Base-by-base conservation (phyloP, 495 filamentous ascomycete species). In the Penicillium verhagenii region DNA sequence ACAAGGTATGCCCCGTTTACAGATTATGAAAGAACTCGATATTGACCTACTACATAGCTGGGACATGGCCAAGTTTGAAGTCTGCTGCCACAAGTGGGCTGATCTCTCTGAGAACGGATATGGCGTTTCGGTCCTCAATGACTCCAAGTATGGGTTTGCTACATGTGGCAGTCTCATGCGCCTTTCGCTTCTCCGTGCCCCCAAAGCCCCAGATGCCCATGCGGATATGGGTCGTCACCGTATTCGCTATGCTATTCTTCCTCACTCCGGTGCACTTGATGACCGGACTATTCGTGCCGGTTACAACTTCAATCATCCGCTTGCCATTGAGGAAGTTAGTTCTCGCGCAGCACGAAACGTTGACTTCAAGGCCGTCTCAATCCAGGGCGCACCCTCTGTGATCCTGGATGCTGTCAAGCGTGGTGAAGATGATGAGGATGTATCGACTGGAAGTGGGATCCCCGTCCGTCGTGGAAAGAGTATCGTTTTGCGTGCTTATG, bases 31-130 rank as follows among this genome's bases (percentile, higher is more conserved):
- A n/a, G n/a, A n/a, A n/a, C 1, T 24, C 1, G 7, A 14, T 28
- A 60, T 64, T 64, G 45, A 62, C 31, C 0, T 48, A 1, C 9
- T 50, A n/a, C n/a, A 3, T 33, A 88, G 82, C 67, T 98, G 94
- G 94, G 94, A 98, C 61, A 96, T 96, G 93, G 94, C 94, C 61
- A 96, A 96, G 64, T 98, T 98, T 61, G 94, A 98, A 75, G 94
- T 98, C 39, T 96, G 92, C 82, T 92, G 89, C 70, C 94, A 98
- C 75, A 93, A 90, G 69, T 98, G 89, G 79, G 94, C 94, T n/a
- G 94, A 97, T 70, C 79, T 98, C 49, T 96, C 90, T 4, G 94
- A 98, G 67, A 75, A 91, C 65, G 86, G 85, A 29, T 97, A 96
- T 67, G 94, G 94, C 56, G 90, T 98, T 2, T 91, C 89, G 4